Evolutionary conservation across 1,284 basidiomycete genomes (phyloP).

Genomic region (Apiotrichum montevideense): DNA sequence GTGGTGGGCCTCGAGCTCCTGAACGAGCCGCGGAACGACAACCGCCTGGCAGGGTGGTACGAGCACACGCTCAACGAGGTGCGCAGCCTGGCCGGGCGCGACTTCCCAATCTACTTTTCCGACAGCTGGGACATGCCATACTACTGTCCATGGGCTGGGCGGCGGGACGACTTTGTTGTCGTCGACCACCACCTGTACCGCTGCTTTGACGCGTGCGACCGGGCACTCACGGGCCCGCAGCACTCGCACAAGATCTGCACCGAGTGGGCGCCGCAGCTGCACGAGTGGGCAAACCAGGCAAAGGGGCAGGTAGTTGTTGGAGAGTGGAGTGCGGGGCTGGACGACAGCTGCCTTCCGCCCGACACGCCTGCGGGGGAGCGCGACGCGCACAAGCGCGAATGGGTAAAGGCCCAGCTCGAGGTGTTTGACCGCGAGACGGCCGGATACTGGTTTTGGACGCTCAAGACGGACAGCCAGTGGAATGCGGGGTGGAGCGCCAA

Average conservation of each 20-base stretch:
- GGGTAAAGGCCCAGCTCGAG: constrained; percentile 61
- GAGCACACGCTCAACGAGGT: constrained; percentile 56
- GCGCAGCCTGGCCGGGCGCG: constrained; percentile 52
- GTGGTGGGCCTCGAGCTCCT: constrained; percentile 74
- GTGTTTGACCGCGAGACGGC: constrained; percentile 62
- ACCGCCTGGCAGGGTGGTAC: constrained; percentile 62
- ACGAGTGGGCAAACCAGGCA: constrained; percentile 22
- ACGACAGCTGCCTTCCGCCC: constrained; percentile 56
- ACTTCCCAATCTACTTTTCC: constrained; percentile 63
- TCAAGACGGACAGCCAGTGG: constrained; percentile 63
- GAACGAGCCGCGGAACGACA: constrained; percentile 67
- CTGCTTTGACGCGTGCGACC: constrained; percentile 56
- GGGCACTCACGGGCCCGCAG: constrained; percentile 53
- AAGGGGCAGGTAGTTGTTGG: constrained; percentile 64
- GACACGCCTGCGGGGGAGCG: constrained; percentile 50
- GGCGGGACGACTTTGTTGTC: constrained; percentile 52
- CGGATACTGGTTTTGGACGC: constrained; percentile 86
- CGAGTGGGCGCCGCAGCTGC: constrained; percentile 22
- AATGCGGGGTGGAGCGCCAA: constrained; percentile 73
- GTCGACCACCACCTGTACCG: constrained; percentile 83
- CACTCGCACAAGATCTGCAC: constrained; percentile 51
- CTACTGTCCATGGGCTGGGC: constrained; percentile 57
- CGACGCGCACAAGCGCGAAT: constrained; percentile 53
- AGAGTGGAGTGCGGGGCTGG: constrained; percentile 79
- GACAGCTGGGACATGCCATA: constrained; percentile 71